phyloP scores from a whole-genome alignment of 345 rosid species.

The Sonneratia alba region DNA sequence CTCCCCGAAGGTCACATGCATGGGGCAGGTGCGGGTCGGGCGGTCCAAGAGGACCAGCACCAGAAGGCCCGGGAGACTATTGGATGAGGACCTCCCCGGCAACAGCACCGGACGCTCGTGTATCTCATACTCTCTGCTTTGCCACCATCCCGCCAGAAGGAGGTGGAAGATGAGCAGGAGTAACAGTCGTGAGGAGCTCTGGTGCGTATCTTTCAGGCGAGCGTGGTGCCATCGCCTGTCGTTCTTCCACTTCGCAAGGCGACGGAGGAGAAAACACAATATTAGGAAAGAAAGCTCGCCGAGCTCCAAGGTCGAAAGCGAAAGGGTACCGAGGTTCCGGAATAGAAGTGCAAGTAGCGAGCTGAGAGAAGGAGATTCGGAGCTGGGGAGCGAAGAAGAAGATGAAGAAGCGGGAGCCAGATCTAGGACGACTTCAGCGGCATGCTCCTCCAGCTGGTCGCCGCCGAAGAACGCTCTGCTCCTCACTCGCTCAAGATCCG shows the following conservation, averaged over 20 bases:
- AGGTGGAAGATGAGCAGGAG: constrained; percentile 24
- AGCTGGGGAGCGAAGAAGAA: constrained; percentile 8
- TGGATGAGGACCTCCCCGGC: not conserved
- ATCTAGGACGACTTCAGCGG: constrained; percentile 18
- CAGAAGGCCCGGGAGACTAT: not conserved
- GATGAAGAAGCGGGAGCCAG: constrained; percentile 8
- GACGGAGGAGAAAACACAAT: not conserved
- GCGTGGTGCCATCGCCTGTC: not conserved
- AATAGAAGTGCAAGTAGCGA: not conserved
- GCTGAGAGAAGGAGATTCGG: not conserved
- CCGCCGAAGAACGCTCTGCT: constrained; percentile 70
- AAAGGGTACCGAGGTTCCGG: not conserved
- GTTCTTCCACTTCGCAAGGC: not conserved
- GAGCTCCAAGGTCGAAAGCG: constrained; percentile 3
- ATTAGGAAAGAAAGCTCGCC: not conserved
- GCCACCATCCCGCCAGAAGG: not conserved
- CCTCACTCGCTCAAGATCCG: constrained; percentile 78
- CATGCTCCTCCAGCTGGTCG: constrained; percentile 23
- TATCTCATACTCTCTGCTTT: constrained; percentile 13
- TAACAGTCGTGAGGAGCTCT: constrained; percentile 20
- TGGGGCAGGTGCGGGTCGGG: constrained; percentile 84
- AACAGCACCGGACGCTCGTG: not conserved
- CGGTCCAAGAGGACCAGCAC: constrained; percentile 28
- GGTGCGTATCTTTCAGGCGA: constrained; percentile 10
- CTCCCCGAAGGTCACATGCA: constrained; percentile 94